These are phyloP conservation scores for Pythium coloratum DNA, from an alignment of 352 stramenopile species.

Conservation along the genomic window DNA sequence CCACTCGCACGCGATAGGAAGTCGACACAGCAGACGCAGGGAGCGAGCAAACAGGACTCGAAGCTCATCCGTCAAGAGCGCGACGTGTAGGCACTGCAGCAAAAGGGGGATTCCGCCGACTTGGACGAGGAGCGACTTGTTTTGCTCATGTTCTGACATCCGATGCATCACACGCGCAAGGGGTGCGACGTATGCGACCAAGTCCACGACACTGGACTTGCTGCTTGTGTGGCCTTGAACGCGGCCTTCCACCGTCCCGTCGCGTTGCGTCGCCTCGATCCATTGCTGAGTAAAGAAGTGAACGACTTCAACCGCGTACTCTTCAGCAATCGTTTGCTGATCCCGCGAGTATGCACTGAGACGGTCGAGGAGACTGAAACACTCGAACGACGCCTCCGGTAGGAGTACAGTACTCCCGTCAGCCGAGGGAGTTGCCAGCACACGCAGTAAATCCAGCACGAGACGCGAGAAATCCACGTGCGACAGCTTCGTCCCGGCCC, in stretches of 20 bases:
- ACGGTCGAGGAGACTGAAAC: conserved; percentile 41
- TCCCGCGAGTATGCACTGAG: conserved; percentile 38
- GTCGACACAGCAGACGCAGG: conserved; percentile 31
- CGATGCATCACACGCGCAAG: conserved; percentile 20
- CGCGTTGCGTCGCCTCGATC: conserved; percentile 18
- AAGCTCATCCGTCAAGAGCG: conserved; percentile 27
- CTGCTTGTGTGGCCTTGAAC: neutral
- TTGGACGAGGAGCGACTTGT: conserved; percentile 18
- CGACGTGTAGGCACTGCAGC: conserved; percentile 32
- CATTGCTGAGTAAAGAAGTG: conserved; percentile 41
- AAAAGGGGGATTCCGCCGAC: conserved; percentile 40
- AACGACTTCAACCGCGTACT: conserved; percentile 43
- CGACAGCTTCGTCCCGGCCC: conserved; percentile 38
- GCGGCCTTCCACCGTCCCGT: conserved; percentile 24
- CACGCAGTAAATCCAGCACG: conserved; percentile 44
- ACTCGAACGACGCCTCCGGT: conserved; percentile 28
- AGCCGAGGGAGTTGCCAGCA: neutral
- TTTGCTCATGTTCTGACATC: conserved; percentile 27
- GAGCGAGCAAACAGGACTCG: conserved; percentile 27
- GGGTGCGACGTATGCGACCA: conserved; percentile 22
- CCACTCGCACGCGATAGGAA: conserved; percentile 21
- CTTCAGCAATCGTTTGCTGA: conserved; percentile 43
- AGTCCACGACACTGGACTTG: conserved; percentile 3
- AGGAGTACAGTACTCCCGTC: neutral
- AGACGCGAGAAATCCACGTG: conserved; percentile 41